Evolutionary conservation across 2,329 filamentous ascomycete species (phyloP), one percentile per base, ranked within the genome.

Genomic region (Cercospora berteroae): DNA sequence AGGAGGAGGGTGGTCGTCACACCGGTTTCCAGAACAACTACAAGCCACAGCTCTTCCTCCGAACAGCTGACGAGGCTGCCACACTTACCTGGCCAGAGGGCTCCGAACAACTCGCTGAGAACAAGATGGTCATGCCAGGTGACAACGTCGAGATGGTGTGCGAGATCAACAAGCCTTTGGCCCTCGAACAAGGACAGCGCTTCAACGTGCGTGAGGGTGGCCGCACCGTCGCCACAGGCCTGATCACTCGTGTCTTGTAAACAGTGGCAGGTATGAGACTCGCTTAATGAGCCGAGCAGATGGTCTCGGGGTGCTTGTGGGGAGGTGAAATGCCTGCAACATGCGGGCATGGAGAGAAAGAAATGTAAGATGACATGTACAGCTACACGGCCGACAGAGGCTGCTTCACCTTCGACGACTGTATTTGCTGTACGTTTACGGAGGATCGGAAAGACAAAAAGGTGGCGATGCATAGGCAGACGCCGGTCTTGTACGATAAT

Each of bases 161-260:
- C 80, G 88, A 90, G 76, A 89, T 97, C 78, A 88, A 93, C 82
- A 85, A 91, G 82, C 92, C 94, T 71, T 88, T 96, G 77, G 94
- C 94, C 68, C 83, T 97, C 71, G 95, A 99, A 84, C 84, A 88
- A 70, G 94, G 95, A 75, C 93, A 97, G 85, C 92, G 95, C 77
- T 95, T 99, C 88, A 99, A 98, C 86, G 89, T 99, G 79, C 92
- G 95, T 82, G 95, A 99, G 86, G 95, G 95, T 84, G 94, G 94
- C 76, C 89, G 92, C 65, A 81, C 77, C 42, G 79, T 81, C 64
- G 79, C 78, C 36, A 80, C 79, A 60, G 79, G 79, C 61, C 68
- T 80, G 67, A 77, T 80, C 58, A 80, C 79, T 52, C 71, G 79
- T 33, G 73, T 81, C 31, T 60, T 81, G 57, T 78, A 36, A 58